Conservation (phyloP, 768 basidiomycete genomes). For the button mushroom (Agaricus bisporus) region DNA sequence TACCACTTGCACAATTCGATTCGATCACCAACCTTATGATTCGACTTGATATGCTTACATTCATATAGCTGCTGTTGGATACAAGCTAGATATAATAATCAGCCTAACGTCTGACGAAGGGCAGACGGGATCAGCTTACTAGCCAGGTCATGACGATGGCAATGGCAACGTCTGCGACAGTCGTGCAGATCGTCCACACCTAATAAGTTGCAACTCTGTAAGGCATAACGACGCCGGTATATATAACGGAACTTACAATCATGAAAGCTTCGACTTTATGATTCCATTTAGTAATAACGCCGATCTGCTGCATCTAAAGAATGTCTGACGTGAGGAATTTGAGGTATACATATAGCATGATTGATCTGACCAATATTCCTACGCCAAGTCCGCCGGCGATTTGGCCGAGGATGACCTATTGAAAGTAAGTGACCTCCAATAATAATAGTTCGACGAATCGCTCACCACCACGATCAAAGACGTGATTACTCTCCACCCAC, state of each 20-base stretch:
- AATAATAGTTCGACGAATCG: not conserved
- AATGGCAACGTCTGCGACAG: not conserved
- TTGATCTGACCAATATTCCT: conserved; percentile 4
- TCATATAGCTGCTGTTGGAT: not conserved
- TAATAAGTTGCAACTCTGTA: not conserved
- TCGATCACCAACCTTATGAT: not conserved
- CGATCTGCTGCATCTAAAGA: not conserved
- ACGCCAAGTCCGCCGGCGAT: conserved; percentile 1
- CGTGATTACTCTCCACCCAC: not conserved
- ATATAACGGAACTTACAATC: not conserved
- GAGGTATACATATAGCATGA: not conserved
- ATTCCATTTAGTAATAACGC: conserved; percentile 5
- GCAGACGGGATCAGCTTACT: not conserved
- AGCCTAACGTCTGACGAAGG: not conserved
- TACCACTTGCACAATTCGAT: not conserved
- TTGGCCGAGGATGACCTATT: not conserved
- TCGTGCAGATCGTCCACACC: not conserved
- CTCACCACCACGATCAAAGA: conserved; percentile 1
- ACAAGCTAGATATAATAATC: not conserved
- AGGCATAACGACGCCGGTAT: not conserved
- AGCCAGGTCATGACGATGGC: not conserved
- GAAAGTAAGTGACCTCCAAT: not conserved
- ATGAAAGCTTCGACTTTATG: not conserved
- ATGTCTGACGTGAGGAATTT: not conserved
- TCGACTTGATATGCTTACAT: not conserved